Percentiles rank a stretch among this genome's conserved stretches.
Evolutionary conservation across 1,284 basidiomycete species (phyloP).

Genomic region (Coniferiporia sulphurascens): DNA sequence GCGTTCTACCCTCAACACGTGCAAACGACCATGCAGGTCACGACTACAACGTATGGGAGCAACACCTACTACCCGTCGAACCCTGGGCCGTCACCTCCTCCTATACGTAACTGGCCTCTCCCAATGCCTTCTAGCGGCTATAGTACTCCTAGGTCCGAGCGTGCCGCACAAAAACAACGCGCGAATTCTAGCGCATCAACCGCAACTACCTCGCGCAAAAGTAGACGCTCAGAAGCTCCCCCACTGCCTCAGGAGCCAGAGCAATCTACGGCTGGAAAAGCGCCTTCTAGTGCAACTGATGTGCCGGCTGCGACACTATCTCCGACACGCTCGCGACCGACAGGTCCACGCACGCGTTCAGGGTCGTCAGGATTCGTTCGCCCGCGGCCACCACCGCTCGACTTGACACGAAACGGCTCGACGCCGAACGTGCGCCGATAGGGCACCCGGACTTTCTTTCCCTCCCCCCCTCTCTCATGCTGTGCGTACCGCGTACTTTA

Average conservation of each 20-base stretch:
- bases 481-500: not conserved
- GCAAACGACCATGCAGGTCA: conserved; percentile 21
- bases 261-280: not conserved
- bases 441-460: not conserved
- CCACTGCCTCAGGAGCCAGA: conserved; percentile 8
- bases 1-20: conserved; percentile 30
- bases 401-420: conserved; percentile 23
- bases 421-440: conserved; percentile 13
- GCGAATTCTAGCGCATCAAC: conserved; percentile 4
- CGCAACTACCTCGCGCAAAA: conserved; percentile 1
- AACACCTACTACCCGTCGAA: conserved; percentile 12
- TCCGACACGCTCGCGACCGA: conserved; percentile 13
- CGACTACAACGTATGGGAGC: not conserved
- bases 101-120: conserved; percentile 55
- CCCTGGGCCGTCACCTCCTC: conserved; percentile 36
- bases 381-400: conserved; percentile 31
- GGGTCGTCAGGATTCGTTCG: conserved; percentile 31
- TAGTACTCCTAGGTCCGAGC: conserved; percentile 6
- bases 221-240: not conserved
- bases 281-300: not conserved
- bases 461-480: not conserved
- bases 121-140: conserved; percentile 15
- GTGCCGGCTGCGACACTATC: not conserved
- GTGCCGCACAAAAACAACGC: conserved; percentile 11
- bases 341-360: conserved; percentile 38